These are phyloP conservation scores for Hymenoscyphus albidus DNA, from an alignment of 2,329 filamentous ascomycete species.

Conservation along the genomic window DNA sequence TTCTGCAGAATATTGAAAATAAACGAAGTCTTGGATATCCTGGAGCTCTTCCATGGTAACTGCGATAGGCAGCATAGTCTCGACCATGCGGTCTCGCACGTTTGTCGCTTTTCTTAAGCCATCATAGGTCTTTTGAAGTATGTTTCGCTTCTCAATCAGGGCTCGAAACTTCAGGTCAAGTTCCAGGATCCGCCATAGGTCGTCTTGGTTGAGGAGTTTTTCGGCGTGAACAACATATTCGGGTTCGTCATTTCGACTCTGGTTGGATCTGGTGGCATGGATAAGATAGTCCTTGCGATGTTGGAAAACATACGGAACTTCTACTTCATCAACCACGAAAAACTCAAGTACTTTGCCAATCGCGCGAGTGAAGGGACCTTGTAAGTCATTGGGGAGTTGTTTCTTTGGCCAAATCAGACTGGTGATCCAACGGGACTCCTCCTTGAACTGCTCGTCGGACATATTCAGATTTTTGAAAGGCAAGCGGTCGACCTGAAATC, in stretches of 20 bases:
- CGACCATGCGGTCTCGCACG: constrained; percentile 70
- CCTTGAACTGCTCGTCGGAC: constrained; percentile 78
- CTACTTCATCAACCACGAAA: constrained; percentile 88
- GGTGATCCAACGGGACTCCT: constrained; percentile 90
- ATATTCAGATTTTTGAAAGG: constrained; percentile 80
- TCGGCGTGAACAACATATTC: constrained; percentile 75
- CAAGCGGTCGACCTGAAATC: constrained; percentile 87
- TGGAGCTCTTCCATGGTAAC: constrained; percentile 92
- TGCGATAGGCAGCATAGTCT: constrained; percentile 76
- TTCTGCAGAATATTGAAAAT: constrained; percentile 85
- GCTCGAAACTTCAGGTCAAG: constrained; percentile 93
- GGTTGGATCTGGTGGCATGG: constrained; percentile 67
- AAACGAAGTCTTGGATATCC: constrained; percentile 92
- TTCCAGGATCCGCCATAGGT: constrained; percentile 93
- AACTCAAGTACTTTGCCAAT: constrained; percentile 92
- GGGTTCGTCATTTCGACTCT: constrained; percentile 65
- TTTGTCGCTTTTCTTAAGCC: constrained; percentile 60
- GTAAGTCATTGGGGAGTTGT: constrained; percentile 59
- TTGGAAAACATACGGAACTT: constrained; percentile 96
- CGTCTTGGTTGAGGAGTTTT: constrained; percentile 86
- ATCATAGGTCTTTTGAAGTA: constrained; percentile 74
- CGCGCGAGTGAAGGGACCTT: constrained; percentile 79
- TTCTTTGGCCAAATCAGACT: constrained; percentile 89
- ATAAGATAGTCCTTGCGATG: constrained; percentile 98
- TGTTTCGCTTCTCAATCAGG: constrained; percentile 85